These are phyloP conservation scores for Eimeria praecox DNA, from an alignment of 169 alveolate genomes.

Conservation along the genomic window DNA sequence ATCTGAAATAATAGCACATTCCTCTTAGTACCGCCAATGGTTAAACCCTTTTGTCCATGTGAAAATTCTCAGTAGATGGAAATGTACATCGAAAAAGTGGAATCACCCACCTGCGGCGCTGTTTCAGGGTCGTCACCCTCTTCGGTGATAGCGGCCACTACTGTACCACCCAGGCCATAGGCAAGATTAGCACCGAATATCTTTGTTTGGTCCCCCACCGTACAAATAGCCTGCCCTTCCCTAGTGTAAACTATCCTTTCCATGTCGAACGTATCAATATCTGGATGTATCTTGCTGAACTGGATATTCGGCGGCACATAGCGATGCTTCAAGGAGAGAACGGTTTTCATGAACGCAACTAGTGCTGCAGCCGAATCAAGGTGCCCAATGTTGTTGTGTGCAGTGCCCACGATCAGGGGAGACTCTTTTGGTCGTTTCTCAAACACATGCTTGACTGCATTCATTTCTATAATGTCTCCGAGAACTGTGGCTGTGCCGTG, in stretches of 20 bases:
- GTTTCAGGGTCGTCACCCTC: slow-evolving; percentile 71
- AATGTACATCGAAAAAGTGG: neutral
- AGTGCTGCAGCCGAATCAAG: slow-evolving; percentile 89
- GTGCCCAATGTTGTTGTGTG: slow-evolving; percentile 86
- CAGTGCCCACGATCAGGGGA: slow-evolving; percentile 83
- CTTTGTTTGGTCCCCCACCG: neutral
- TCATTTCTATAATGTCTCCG: slow-evolving; percentile 89
- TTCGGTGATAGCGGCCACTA: slow-evolving; percentile 76
- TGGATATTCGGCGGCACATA: slow-evolving; percentile 88
- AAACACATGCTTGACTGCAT: slow-evolving; percentile 83
- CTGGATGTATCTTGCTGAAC: slow-evolving; percentile 86
- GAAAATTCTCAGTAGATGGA: neutral
- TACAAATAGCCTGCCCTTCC: slow-evolving; percentile 50
- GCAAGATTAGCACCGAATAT: slow-evolving; percentile 79
- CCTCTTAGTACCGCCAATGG: neutral
- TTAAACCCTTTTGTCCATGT: neutral
- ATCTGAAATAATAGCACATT: neutral
- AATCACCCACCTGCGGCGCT: slow-evolving; percentile 33
- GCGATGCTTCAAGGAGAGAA: slow-evolving; percentile 82
- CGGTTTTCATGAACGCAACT: slow-evolving; percentile 84
- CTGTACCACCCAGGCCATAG: slow-evolving; percentile 79
- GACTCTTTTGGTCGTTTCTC: slow-evolving; percentile 40
- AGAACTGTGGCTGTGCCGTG: slow-evolving; percentile 91
- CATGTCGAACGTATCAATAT: slow-evolving; percentile 79
- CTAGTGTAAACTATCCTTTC: slow-evolving; percentile 53